Percentiles rank a stretch among this genome's conserved stretches.
Evolutionary conservation across 2,329 filamentous ascomycete genomes (phyloP).

Genomic region (Paraphoma sp.): DNA sequence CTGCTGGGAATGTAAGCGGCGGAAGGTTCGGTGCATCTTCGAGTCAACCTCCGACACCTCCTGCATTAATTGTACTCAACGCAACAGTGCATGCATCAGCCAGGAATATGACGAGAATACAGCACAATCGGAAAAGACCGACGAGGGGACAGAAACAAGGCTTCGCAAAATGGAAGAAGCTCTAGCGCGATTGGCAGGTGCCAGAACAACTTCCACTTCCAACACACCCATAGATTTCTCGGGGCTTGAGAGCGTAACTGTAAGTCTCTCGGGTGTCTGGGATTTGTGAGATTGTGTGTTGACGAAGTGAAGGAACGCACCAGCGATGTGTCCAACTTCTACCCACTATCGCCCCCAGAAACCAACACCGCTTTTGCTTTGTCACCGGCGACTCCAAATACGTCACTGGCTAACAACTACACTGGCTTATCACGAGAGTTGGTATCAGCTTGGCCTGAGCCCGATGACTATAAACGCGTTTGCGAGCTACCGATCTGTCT

Average conservation of each 20-base stretch:
- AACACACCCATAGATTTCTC: too few species aligned
- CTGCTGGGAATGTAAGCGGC: slow-evolving; percentile 47
- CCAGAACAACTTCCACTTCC: too few species aligned
- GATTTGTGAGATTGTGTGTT: too few species aligned
- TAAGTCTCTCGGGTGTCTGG: too few species aligned
- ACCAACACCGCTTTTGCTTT: neutral
- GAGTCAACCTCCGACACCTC: slow-evolving; percentile 1
- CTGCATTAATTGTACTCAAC: slow-evolving; percentile 23
- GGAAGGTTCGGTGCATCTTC: slow-evolving; percentile 34
- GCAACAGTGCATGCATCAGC: slow-evolving; percentile 25
- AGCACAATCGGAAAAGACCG: slow-evolving; percentile 11
- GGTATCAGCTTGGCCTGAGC: slow-evolving; percentile 47
- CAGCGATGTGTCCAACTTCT: too few species aligned
- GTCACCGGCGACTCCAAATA: neutral
- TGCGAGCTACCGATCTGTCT: slow-evolving; percentile 34
- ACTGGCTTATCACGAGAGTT: slow-evolving; percentile 39
- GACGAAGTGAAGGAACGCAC: too few species aligned
- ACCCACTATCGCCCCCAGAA: too few species aligned
- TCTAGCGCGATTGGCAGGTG: too few species aligned
- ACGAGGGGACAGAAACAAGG: neutral
- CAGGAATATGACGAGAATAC: slow-evolving; percentile 22
- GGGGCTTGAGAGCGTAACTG: too few species aligned
- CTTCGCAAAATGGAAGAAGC: too few species aligned
- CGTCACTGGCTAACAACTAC: neutral
- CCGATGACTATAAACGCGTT: slow-evolving; percentile 48